Evolutionary conservation across 2,329 filamentous ascomycete species (phyloP), one percentile per base, ranked within the genome.

Genomic region (Nakataea oryzae): DNA sequence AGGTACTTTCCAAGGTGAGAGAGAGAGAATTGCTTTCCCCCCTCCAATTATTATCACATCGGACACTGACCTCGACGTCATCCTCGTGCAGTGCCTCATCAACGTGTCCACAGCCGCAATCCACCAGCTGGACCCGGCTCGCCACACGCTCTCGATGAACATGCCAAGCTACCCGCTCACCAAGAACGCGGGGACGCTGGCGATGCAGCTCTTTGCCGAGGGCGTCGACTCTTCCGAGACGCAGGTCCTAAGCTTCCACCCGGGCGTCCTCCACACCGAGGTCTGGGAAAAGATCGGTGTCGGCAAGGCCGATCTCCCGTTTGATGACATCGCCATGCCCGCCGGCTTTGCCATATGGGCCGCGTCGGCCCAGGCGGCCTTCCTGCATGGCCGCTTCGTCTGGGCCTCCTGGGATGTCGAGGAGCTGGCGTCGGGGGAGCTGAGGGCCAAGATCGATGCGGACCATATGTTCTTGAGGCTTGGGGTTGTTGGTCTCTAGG

Each of bases 401-500:
- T 75, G 72, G 70, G 69, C 72, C 8, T 70, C 71, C n/a, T 79
- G 77, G 76, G 77, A 79, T 65, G 70, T 77, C 1, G 69, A 74
- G 26, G 74, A 78, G 64, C 61, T 77, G n/a, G 64, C 58, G n/a
- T 61, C 47, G 6, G 66, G 66, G 1, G 58, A 61, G 1, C 61
- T 64, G 13, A 55, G 61, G 28, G 62, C 65, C 41, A 54, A 47
- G 13, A 47, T 70, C 27, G 60, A 64, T 5, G 61, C 60, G 12
- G 62, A 69, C 29, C 60, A 59, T 5, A 50, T 66, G 32, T 69
- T 63, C 34, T 64, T 70, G 6, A 69, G 47, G 21, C 26, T 65
- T 5, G 61, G 61, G 26, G 57, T 67, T 26, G 30, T 59, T 50
- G 61, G 60, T n/a, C n/a, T n/a, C n/a, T n/a, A n/a, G n/a, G n/a